Percentiles rank a stretch among this genome's conserved stretches.
phyloP scores from a whole-genome alignment of 164 flowering plant genomes.

The Malania oleifera region DNA sequence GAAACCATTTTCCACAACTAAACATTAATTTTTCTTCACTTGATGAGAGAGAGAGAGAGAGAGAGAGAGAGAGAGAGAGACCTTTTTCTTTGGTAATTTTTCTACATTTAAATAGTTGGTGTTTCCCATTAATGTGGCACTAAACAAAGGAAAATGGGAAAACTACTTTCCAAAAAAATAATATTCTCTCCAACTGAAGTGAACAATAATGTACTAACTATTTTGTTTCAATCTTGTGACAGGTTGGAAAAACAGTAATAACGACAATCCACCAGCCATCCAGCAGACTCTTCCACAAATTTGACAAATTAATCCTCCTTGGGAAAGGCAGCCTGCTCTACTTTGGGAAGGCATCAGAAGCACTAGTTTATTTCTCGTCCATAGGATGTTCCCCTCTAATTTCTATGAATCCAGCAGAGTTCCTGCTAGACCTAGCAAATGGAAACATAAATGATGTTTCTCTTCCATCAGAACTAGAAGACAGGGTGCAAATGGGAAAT shows the following conservation, averaged over 20 bases:
- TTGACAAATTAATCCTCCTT: slow-evolving; percentile 87
- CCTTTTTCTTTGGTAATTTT: too few relatives aligned
- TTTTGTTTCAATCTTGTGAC: slow-evolving; percentile 12
- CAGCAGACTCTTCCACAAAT: slow-evolving; percentile 91
- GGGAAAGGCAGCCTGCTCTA: slow-evolving; percentile 88
- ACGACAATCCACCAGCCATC: slow-evolving; percentile 99
- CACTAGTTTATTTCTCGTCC: slow-evolving; percentile 78
- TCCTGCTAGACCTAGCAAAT: slow-evolving; percentile 92
- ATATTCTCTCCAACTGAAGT: too few relatives aligned
- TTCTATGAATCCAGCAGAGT: slow-evolving; percentile 98
- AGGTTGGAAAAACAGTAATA: slow-evolving; percentile 92
- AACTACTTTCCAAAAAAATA: too few relatives aligned
- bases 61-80: too few relatives aligned
- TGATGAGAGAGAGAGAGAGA: too few relatives aligned
- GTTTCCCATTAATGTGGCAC: too few relatives aligned
- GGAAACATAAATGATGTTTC: slow-evolving; percentile 89
- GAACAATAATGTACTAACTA: too few relatives aligned
- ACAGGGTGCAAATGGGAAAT: slow-evolving; percentile 63
- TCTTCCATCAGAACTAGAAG: slow-evolving; percentile 80
- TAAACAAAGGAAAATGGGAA: too few relatives aligned
- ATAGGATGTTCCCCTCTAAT: slow-evolving; percentile 89
- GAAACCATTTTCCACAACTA: too few relatives aligned
- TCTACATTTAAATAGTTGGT: too few relatives aligned
- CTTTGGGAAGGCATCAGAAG: slow-evolving; percentile 91
- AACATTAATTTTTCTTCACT: too few relatives aligned